These are phyloP conservation scores for Colletotrichum sp. DNA, from an alignment of 2,329 filamentous ascomycete species.

Conservation along the genomic window DNA sequence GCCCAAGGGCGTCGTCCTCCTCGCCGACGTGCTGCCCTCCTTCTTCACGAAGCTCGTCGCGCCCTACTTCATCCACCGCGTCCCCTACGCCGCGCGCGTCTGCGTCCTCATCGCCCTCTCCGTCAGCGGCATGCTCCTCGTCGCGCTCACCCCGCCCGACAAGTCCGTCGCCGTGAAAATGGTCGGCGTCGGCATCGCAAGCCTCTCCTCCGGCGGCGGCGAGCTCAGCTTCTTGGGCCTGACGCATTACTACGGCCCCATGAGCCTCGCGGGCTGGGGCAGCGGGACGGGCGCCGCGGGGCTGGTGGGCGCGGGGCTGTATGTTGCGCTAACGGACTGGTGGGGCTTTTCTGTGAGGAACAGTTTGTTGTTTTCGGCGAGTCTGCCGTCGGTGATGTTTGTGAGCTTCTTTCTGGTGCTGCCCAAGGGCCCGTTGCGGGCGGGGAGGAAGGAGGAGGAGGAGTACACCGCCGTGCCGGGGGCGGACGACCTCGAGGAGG, in stretches of 20 bases:
- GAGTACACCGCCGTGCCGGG: conserved; percentile 61
- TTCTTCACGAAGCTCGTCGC: conserved; percentile 88
- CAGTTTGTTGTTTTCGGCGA: conserved; percentile 79
- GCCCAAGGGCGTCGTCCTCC: conserved; percentile 90
- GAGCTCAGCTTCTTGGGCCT: conserved; percentile 91
- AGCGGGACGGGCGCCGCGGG: conserved; percentile 92
- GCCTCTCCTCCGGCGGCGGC: conserved; percentile 83
- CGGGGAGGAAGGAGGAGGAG: conserved; percentile 48
- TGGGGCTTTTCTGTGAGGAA: conserved; percentile 75
- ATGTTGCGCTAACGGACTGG: conserved; percentile 84
- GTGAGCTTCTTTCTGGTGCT: conserved; percentile 84
- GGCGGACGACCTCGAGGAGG: conserved; percentile 40
- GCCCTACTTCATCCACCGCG: conserved; percentile 90
- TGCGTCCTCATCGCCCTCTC: conserved; percentile 77
- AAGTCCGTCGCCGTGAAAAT: conserved; percentile 77
- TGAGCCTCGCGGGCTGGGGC: conserved; percentile 89
- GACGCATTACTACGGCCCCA: conserved; percentile 90
- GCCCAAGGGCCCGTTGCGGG: conserved; percentile 69
- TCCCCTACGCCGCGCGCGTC: conserved; percentile 81
- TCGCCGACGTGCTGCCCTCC: conserved; percentile 89
- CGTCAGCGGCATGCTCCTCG: conserved; percentile 84
- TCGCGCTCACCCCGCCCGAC: conserved; percentile 76
- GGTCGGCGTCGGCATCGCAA: conserved; percentile 82
- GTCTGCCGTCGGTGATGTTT: conserved; percentile 82
- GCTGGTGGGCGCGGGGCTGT: conserved; percentile 84